Evolutionary conservation across 208 protist species (phyloP), one percentile per base, ranked within the genome.

Genomic region (Crithidia acanthocephali): DNA sequence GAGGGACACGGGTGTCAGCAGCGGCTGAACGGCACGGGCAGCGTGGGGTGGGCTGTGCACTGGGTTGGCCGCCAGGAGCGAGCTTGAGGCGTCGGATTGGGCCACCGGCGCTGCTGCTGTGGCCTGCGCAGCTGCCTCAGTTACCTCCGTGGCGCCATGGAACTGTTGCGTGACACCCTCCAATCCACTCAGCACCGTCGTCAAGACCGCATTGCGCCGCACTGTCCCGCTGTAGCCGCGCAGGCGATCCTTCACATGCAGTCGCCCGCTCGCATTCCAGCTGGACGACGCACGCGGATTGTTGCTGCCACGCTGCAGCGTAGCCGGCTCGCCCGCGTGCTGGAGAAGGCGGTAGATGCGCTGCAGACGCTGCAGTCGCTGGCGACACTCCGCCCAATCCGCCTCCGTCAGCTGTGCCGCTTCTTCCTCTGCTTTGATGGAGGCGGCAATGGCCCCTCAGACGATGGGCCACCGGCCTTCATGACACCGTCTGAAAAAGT

Each of bases 1-100:
- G 50, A 90, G 72, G 18, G 77, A 79, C n/a, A 86, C 81, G 8
- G 65, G 78, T 18, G 47, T 67, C 15, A 70, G 58, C n/a, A 74
- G 32, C 8, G 55, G 63, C 57, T 68, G 51, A n/a, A 70, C 63
- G 25, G 22, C 7, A 20, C 2, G 27, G 30, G 18, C 18, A 4
- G 23, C 42, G 6, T 18, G 1, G 23, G 57, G 23, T 28, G 40
- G 6, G 6, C 18, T 22, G 9, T 22, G 33, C 1, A 27, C 20
- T 5, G 13, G 16, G 4, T 6, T 30, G 35, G 5, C 33, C 3
- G 37, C 35, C 7, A 15, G 2, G 11, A 16, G 18, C 15, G 3
- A 6, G 30, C n/a, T 27, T 2, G 18, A 16, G 20, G 33, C 20
- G 22, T 2, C 22, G 7, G 28, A 4, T n/a, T 9, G 9, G 11